These are phyloP conservation scores for Fusarium cyanostomum DNA, from an alignment of 2,329 filamentous ascomycete species.

Conservation along the genomic window DNA sequence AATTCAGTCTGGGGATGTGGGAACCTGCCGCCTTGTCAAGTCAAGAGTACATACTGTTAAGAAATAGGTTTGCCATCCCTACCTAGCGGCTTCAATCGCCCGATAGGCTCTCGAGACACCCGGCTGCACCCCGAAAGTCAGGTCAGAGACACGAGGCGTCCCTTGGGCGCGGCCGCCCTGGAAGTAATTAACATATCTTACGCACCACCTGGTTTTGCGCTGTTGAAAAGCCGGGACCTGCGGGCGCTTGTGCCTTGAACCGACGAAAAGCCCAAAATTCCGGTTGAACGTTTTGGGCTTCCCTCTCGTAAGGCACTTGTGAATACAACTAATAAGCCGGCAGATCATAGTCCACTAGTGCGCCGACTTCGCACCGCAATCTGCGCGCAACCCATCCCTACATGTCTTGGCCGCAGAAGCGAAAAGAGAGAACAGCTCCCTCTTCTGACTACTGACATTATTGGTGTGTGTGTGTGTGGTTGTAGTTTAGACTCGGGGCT, in stretches of 20 bases:
- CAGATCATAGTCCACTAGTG: not conserved
- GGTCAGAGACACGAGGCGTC: constrained; percentile 10
- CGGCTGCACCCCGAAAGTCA: constrained; percentile 14
- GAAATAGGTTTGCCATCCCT: not conserved
- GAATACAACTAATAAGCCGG: not conserved
- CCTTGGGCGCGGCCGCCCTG: constrained; percentile 6
- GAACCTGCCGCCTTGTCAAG: constrained; percentile 18
- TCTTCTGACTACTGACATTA: not conserved
- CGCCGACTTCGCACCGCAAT: constrained; percentile 5
- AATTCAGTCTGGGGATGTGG: constrained; percentile 18
- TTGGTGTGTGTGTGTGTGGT: not conserved
- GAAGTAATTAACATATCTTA: too few species aligned
- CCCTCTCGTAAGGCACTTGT: too few species aligned
- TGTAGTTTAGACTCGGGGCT: not conserved
- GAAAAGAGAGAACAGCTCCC: constrained; percentile 19
- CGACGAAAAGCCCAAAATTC: not conserved
- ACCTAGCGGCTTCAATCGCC: constrained; percentile 27
- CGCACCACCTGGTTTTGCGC: constrained; percentile 3
- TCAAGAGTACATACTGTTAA: not conserved
- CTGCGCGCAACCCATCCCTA: constrained; percentile 2
- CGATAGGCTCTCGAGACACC: constrained; percentile 24
- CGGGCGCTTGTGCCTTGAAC: constrained; percentile 4
- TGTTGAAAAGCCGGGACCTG: constrained; percentile 9
- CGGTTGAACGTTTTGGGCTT: too few species aligned
- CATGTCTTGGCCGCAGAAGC: constrained; percentile 4